A percentile compares a stretch with the other conserved stretches of the same genome.
Evolutionary conservation across 2,329 filamentous ascomycete species (phyloP).

Genomic region (Penicillium sp.): DNA sequence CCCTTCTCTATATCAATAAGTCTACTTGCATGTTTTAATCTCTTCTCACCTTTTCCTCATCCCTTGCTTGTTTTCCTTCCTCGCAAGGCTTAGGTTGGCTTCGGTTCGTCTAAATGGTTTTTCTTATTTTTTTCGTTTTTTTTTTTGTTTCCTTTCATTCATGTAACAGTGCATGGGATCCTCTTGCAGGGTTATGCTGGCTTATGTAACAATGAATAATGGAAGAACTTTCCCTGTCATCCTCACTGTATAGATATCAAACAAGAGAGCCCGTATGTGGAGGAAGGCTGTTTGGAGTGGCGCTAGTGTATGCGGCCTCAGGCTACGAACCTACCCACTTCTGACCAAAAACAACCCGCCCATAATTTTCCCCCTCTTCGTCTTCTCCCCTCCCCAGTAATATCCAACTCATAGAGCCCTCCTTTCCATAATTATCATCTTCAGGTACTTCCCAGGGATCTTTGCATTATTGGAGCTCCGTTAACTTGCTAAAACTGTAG

Average conservation of each 20-base stretch:
- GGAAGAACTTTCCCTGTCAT: conserved; percentile 2
- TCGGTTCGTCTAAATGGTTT: conserved; percentile 12
- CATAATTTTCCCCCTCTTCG: conserved; percentile 28
- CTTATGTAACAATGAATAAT: conserved; percentile 23
- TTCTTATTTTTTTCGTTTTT: no score
- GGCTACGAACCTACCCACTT: conserved; percentile 32
- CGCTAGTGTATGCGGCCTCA: conserved; percentile 27
- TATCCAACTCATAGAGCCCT: conserved; percentile 19
- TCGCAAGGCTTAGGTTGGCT: conserved; percentile 19
- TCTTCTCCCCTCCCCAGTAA: conserved; percentile 17
- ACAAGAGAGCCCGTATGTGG: not conserved
- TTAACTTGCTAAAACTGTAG: conserved; percentile 15
- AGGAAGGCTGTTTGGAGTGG: conserved; percentile 20
- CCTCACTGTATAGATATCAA: not conserved
- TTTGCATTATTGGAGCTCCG: not conserved
- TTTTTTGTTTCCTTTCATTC: not conserved
- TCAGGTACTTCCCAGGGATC: conserved; percentile 14
- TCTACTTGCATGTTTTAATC: conserved; percentile 1
- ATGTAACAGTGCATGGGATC: conserved; percentile 11
- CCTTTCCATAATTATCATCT: conserved; percentile 12
- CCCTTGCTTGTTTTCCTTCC: conserved; percentile 10
- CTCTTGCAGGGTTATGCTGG: conserved; percentile 8
- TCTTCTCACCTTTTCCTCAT: not conserved
- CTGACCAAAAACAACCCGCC: conserved; percentile 28
- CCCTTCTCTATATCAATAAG: conserved; percentile 4